These are phyloP conservation scores for Hymenoscyphus fraxineus DNA, from an alignment of 2,329 filamentous ascomycete genomes.

Conservation along the genomic window DNA sequence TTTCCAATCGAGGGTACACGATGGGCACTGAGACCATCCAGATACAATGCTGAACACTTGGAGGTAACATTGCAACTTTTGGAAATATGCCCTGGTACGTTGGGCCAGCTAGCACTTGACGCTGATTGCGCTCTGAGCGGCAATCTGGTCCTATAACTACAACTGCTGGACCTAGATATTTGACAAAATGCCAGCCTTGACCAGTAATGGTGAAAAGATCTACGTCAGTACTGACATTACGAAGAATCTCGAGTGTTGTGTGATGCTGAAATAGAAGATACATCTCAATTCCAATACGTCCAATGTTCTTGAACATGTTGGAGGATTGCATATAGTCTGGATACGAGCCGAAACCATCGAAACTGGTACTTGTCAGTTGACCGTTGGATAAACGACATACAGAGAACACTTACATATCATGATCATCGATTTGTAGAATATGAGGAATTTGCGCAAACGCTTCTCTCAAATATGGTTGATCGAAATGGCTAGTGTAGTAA, in stretches of 20 bases:
- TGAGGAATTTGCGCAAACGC: constrained; percentile 97
- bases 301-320: constrained; percentile 97
- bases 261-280: constrained; percentile 98
- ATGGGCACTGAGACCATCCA: constrained; percentile 93
- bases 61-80: constrained; percentile 84
- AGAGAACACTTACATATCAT: constrained; percentile 78
- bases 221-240: constrained; percentile 79
- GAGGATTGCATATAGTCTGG: constrained; percentile 98
- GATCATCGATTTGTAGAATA: constrained; percentile 87
- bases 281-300: constrained; percentile 92
- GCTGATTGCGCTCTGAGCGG: constrained; percentile 83
- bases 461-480: constrained; percentile 90
- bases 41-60: constrained; percentile 92
- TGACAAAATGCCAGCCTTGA: constrained; percentile 98
- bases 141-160: constrained; percentile 88
- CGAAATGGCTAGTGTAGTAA: constrained; percentile 97
- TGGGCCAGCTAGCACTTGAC: constrained; percentile 89
- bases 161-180: constrained; percentile 87
- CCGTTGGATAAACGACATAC: background rate
- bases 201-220: constrained; percentile 97
- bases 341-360: constrained; percentile 95
- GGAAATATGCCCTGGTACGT: constrained; percentile 98
- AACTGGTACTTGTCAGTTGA: constrained; percentile 51
- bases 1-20: constrained; percentile 86
- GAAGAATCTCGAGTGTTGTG: constrained; percentile 88